A percentile compares a stretch with the other conserved stretches of the same genome.
Conservation (phyloP, 768 basidiomycete species). For the Coprinellus aureogranulatus region DNA sequence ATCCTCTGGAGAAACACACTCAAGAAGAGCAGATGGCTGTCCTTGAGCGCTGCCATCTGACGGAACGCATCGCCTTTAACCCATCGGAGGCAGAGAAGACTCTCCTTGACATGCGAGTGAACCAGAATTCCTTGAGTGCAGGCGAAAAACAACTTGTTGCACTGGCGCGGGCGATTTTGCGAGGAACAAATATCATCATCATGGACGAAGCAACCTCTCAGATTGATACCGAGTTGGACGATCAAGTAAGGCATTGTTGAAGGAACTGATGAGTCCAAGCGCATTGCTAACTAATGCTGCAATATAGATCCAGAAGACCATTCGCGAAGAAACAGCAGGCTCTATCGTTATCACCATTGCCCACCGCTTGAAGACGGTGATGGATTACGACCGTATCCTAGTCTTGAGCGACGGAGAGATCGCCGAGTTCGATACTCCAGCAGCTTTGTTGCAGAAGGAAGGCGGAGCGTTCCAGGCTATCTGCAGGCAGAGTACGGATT, state of each 20-base stretch:
- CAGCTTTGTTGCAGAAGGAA: constrained; percentile 46
- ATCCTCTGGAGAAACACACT: constrained; percentile 60
- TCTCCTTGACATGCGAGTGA: constrained; percentile 60
- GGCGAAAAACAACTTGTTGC: constrained; percentile 78
- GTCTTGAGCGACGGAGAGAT: constrained; percentile 73
- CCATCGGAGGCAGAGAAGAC: constrained; percentile 30
- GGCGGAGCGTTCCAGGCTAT: constrained; percentile 66
- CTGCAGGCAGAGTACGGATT: constrained; percentile 62
- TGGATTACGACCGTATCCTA: constrained; percentile 72
- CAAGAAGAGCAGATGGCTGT: constrained; percentile 64
- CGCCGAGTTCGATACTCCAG: constrained; percentile 73
- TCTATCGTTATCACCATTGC: constrained; percentile 84
- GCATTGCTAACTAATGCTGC: background rate
- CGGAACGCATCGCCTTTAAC: constrained; percentile 39
- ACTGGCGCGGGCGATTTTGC: constrained; percentile 64
- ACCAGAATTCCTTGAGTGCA: constrained; percentile 65
- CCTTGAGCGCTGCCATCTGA: constrained; percentile 63
- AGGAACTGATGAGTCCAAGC: background rate
- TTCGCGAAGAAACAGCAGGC: constrained; percentile 66
- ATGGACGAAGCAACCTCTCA: constrained; percentile 81
- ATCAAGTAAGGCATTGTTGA: constrained; percentile 44
- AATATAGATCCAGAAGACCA: constrained; percentile 64
- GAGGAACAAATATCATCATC: constrained; percentile 64
- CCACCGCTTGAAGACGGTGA: constrained; percentile 72
- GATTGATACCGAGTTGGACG: constrained; percentile 68